These are phyloP conservation scores for Trifolium repens DNA, from an alignment of 306 rosid genomes.

Conservation along the genomic window DNA sequence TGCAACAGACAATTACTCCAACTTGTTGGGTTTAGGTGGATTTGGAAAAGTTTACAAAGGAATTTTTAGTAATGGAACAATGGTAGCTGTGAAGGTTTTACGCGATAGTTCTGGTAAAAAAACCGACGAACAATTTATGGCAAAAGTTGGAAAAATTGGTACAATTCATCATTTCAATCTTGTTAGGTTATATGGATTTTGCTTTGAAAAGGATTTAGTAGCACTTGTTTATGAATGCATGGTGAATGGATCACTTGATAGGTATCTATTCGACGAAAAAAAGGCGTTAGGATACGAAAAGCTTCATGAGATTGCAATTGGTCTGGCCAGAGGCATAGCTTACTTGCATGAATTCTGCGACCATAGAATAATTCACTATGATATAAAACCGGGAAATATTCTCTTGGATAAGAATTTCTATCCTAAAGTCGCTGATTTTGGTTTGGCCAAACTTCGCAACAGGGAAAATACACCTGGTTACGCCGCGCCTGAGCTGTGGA, in stretches of 20 bases:
- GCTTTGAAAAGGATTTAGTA: constrained; percentile 40
- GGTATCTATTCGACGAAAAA: constrained; percentile 39
- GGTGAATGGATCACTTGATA: constrained; percentile 52
- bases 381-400: constrained; percentile 5
- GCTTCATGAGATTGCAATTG: constrained; percentile 8
- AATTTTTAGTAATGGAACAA: constrained; percentile 43
- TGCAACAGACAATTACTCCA: constrained; percentile 49
- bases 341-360: background rate
- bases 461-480: constrained; percentile 6
- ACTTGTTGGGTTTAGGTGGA: constrained; percentile 54
- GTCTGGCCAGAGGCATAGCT: background rate
- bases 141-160: constrained; percentile 40
- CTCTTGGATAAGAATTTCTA: background rate
- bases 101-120: constrained; percentile 31
- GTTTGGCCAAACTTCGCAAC: background rate
- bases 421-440: constrained; percentile 21
- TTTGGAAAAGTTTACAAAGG: constrained; percentile 42
- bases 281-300: background rate
- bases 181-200: constrained; percentile 48
- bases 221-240: constrained; percentile 56
- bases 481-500: constrained; percentile 7
- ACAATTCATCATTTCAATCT: constrained; percentile 48
- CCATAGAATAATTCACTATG: constrained; percentile 3
- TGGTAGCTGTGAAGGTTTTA: constrained; percentile 54
- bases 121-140: constrained; percentile 51